Conservation (phyloP, 2,329 filamentous ascomycete species). For the Verticillium nonalfalfae region DNA sequence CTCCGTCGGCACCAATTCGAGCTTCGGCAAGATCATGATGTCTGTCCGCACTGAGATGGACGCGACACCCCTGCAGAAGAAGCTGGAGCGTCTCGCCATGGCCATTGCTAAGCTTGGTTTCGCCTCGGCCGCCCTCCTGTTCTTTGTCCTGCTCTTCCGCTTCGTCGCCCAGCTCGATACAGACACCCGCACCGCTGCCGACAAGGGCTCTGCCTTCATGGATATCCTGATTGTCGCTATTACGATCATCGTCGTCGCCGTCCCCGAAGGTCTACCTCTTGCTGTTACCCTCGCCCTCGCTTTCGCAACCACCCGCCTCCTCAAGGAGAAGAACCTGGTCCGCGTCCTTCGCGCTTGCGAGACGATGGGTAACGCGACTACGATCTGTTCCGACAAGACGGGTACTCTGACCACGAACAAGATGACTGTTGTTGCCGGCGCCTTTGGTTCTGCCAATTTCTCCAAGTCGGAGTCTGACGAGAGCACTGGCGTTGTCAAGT, state of each 20-base stretch:
- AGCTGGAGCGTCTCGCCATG: constrained; percentile 38
- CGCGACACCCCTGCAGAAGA: constrained; percentile 47
- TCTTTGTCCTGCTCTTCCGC: constrained; percentile 72
- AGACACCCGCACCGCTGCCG: constrained; percentile 38
- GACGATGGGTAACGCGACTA: constrained; percentile 67
- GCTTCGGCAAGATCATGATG: constrained; percentile 50
- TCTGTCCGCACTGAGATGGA: constrained; percentile 44
- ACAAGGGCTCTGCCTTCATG: constrained; percentile 54
- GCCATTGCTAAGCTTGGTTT: constrained; percentile 44
- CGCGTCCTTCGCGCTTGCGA: constrained; percentile 63
- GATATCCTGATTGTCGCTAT: constrained; percentile 60
- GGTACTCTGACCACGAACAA: constrained; percentile 62
- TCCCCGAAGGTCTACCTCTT: constrained; percentile 59
- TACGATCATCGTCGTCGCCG: constrained; percentile 61
- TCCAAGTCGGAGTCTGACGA: constrained; percentile 20
- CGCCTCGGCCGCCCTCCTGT: constrained; percentile 65
- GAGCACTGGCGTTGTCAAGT: constrained; percentile 12
- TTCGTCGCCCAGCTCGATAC: constrained; percentile 59
- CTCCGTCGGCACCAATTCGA: constrained; percentile 48
- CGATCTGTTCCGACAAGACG: constrained; percentile 73
- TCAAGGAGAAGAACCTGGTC: constrained; percentile 65
- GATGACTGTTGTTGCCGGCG: constrained; percentile 68
- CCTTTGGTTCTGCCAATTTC: constrained; percentile 44
- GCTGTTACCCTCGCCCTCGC: constrained; percentile 63
- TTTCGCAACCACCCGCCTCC: constrained; percentile 63